Evolutionary conservation across 2,329 filamentous ascomycete genomes (phyloP).

Genomic region (Colletotrichum orchidophilum): DNA sequence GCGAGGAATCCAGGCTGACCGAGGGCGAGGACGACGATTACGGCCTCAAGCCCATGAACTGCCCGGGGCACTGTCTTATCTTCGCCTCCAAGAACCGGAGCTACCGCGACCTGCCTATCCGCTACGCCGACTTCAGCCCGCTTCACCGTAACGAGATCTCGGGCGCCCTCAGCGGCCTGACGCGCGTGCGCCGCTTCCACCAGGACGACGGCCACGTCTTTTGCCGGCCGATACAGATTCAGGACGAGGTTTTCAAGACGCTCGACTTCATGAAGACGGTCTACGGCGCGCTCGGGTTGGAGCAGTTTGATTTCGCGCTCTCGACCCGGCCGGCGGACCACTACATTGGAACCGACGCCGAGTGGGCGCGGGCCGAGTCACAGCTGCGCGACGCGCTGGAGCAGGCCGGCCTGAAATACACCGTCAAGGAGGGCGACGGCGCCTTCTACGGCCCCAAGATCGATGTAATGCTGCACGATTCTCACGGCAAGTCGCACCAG

Average conservation of each 20-base stretch:
- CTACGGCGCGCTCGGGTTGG: slow-evolving; percentile 75
- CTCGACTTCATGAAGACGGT: slow-evolving; percentile 79
- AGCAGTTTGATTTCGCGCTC: slow-evolving; percentile 78
- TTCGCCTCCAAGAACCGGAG: slow-evolving; percentile 79
- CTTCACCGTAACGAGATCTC: slow-evolving; percentile 89
- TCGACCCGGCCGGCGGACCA: slow-evolving; percentile 82
- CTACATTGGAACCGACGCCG: slow-evolving; percentile 78
- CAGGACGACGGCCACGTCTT: slow-evolving; percentile 95
- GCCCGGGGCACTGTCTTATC: slow-evolving; percentile 86
- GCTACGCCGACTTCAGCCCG: slow-evolving; percentile 87
- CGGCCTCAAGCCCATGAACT: slow-evolving; percentile 93
- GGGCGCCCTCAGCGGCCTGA: slow-evolving; percentile 82
- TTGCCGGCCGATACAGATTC: slow-evolving; percentile 80
- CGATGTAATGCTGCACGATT: slow-evolving; percentile 83
- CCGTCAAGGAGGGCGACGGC: slow-evolving; percentile 81
- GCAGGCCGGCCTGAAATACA: slow-evolving; percentile 78
- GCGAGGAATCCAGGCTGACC: slow-evolving; percentile 27
- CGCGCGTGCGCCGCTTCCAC: slow-evolving; percentile 85
- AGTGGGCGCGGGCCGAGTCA: slow-evolving; percentile 63
- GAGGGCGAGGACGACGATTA: slow-evolving; percentile 75
- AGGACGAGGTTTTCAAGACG: slow-evolving; percentile 77
- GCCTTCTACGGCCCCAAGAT: slow-evolving; percentile 95
- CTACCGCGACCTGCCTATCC: slow-evolving; percentile 83
- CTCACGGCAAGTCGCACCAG: slow-evolving; percentile 86
- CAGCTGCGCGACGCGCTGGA: slow-evolving; percentile 55